Base-by-base conservation (phyloP, 495 filamentous ascomycete genomes). In the Aspergillus bertholletiae region DNA sequence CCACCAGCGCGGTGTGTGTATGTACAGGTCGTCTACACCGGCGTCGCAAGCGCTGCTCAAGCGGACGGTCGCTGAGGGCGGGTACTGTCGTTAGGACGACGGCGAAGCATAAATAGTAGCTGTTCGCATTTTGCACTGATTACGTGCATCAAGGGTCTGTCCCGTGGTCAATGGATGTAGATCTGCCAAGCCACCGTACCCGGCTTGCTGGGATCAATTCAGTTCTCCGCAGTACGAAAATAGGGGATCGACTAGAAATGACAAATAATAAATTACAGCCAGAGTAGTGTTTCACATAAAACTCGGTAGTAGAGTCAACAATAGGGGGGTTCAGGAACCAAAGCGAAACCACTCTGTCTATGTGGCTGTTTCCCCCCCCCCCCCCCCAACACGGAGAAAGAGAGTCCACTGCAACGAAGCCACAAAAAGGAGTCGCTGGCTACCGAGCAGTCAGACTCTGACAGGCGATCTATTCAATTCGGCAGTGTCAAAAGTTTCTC, bases 181-280 rank as follows among this genome's bases (percentile, higher is more conserved):
- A 43, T 43, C 39, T 22, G 39, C 39, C 39, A 43, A 43, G 39
- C 18, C 39, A 22, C 39, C 18, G 18, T 49, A 49, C 46, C 46
- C 46, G 28, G 28, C 34, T 49, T 22, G 46, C 46, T 27, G 34
- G 46, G 46, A 22, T 49, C n/a, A 9, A 2, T 13, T 34, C 28
- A 17, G 45, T 28, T 47, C 18, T 26, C 45, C 12, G 7, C 24
- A 47, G 26, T 18, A 20, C 45, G 30, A 30, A 47, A 47, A 47
- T 47, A 47, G 45, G 45, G 26, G 24, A 47, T 47, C 45, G 24
- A 15, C 45, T 26, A 47, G 26, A 49, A 34, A 43, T 43, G 20
- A 43, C 17, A 43, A 43, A 43, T 43, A 3, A 43, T 18, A 21
- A 43, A n/a, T n/a, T n/a, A n/a, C n/a, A n/a, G n/a, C n/a, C 11